Percentiles rank a stretch among this genome's conserved stretches.
Conservation (phyloP, 441 rosid genomes). For the Brassica hybrid region DNA sequence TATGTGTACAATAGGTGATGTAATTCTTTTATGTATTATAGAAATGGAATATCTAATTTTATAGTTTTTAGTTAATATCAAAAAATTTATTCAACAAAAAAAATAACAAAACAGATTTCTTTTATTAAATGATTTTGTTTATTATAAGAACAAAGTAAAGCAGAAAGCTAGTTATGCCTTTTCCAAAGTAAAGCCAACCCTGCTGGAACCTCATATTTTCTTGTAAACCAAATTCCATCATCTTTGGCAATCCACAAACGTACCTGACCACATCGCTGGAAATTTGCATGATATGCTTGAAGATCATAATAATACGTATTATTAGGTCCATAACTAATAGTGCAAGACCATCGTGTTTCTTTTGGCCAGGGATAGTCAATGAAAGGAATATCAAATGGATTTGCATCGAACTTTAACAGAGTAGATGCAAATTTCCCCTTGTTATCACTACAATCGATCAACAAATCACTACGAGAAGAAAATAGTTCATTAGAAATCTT, state of each 20-base stretch:
- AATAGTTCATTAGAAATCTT: no score
- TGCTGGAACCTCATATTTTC: neutral
- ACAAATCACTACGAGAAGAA: neutral
- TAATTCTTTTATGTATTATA: neutral
- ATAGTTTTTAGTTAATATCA: neutral
- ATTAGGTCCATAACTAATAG: neutral
- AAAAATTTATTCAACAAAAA: no score
- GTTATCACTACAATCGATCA: neutral
- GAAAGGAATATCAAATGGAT: neutral
- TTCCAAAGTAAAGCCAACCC: neutral
- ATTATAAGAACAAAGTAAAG: neutral
- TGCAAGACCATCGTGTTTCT: neutral
- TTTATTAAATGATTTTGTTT: no score
- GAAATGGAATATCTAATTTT: neutral
- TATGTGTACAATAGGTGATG: neutral
- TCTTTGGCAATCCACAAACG: neutral
- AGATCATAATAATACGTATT: neutral
- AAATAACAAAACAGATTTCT: no score
- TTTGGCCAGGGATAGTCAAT: neutral
- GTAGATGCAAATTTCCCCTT: neutral
- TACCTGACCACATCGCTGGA: no score
- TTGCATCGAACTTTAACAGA: no score
- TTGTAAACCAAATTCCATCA: conserved; percentile 1
- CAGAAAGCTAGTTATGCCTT: no score
- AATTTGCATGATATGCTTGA: neutral